phyloP scores from a whole-genome alignment of 176 grass and related monocot species.

The Panicum miliaceum region DNA sequence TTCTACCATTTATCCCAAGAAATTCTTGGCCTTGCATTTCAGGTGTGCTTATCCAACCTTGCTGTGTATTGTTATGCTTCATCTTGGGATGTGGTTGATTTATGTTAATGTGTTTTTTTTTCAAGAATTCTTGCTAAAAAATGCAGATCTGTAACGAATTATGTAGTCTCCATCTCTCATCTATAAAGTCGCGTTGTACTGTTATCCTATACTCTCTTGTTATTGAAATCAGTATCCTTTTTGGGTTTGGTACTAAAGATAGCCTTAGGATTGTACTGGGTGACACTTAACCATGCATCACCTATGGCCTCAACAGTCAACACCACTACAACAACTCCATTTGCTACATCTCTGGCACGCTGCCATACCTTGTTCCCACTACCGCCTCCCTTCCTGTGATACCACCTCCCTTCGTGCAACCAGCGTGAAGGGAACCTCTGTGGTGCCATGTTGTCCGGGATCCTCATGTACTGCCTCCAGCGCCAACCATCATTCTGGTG shows the following conservation, averaged over 20 bases:
- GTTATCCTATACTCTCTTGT: background rate
- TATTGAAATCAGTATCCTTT: background rate
- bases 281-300: background rate
- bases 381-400: background rate
- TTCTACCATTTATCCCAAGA: conserved; percentile 86
- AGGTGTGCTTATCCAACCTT: conserved; percentile 61
- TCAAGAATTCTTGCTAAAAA: background rate
- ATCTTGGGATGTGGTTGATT: conserved; percentile 31
- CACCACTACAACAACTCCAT: background rate
- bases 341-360: background rate
- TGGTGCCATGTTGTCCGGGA: background rate
- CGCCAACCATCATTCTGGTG: background rate
- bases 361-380: background rate
- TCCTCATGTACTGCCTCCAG: background rate
- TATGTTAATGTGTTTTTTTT: conserved; percentile 37
- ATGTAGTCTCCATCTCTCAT: background rate
- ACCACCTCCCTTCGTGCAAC: background rate
- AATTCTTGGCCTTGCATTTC: conserved; percentile 91
- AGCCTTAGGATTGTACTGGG: background rate
- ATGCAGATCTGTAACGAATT: conserved; percentile 13
- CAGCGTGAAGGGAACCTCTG: background rate
- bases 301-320: background rate
- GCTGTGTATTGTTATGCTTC: conserved; percentile 25
- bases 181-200: conserved; percentile 5
- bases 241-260: background rate